Evolutionary conservation across 371 early-diverging fungal species (phyloP).

Genomic region (Mucor sp.): DNA sequence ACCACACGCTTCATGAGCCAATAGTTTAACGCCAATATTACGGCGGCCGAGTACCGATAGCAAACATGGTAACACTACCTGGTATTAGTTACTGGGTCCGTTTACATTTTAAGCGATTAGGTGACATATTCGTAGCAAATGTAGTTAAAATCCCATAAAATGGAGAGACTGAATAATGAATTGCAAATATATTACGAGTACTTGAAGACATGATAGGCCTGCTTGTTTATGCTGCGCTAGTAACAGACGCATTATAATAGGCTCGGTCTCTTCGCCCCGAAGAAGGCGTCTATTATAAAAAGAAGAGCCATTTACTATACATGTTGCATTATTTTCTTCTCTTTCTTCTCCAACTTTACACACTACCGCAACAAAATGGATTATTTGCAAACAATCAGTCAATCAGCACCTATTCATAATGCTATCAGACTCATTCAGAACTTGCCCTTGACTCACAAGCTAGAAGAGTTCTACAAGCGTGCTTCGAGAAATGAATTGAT

Average conservation of each 20-base stretch:
- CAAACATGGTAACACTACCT: not conserved
- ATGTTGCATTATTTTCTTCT: not conserved
- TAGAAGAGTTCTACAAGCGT: conserved; percentile 19
- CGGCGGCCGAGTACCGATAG: not conserved
- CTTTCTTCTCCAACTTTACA: not conserved
- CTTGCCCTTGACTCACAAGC: conserved; percentile 4
- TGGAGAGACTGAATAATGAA: not conserved
- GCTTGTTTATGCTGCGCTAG: not conserved
- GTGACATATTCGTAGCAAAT: not conserved
- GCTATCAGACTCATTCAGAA: conserved; percentile 8
- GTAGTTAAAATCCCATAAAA: not conserved
- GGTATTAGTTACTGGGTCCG: not conserved
- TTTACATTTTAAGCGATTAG: not conserved
- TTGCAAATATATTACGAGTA: not conserved
- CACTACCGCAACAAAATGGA: not conserved
- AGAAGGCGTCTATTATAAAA: not conserved
- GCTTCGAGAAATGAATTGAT: conserved; percentile 31
- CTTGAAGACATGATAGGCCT: not conserved
- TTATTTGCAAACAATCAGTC: not conserved
- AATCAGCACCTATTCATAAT: conserved; percentile 14
- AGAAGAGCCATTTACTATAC: not conserved
- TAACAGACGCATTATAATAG: not conserved
- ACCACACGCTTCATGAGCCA: not conserved
- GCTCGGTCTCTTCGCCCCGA: not conserved
- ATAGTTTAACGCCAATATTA: not conserved